Percentiles rank a stretch among this genome's conserved stretches.
phyloP scores from a whole-genome alignment of 2,329 filamentous ascomycete genomes.

The Didymella sp. region DNA sequence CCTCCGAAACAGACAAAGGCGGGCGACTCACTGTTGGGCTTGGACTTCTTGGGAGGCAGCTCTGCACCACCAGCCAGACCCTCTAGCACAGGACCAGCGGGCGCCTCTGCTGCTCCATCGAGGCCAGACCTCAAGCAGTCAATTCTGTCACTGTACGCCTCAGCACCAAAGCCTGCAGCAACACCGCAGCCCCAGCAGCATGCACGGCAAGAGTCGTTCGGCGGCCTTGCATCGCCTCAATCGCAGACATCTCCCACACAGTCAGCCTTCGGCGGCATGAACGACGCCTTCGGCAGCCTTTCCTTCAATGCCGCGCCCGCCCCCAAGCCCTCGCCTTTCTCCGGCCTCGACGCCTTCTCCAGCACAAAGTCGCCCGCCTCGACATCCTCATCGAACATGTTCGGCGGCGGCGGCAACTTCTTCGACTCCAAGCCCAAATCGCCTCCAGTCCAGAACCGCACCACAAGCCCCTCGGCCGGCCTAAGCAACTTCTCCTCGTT shows the following conservation, averaged over 20 bases:
- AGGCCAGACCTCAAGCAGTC: constrained; percentile 96
- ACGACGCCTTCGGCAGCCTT: constrained; percentile 79
- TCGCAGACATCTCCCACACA: constrained; percentile 46
- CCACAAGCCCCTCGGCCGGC: constrained; percentile 63
- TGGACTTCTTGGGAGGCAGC: constrained; percentile 83
- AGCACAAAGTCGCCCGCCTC: constrained; percentile 46
- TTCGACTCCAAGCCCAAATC: constrained; percentile 76
- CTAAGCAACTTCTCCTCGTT: constrained; percentile 71
- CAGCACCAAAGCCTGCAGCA: constrained; percentile 76
- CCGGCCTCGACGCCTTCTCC: constrained; percentile 64
- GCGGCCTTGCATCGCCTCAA: constrained; percentile 57
- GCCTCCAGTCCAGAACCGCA: constrained; percentile 53
- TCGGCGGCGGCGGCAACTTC: constrained; percentile 76
- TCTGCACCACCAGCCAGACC: constrained; percentile 75
- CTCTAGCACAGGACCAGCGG: constrained; percentile 75
- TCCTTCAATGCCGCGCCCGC: constrained; percentile 61
- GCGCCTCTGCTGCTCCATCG: constrained; percentile 66
- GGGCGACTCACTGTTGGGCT: constrained; percentile 83
- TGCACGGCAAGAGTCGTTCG: constrained; percentile 58
- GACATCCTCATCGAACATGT: constrained; percentile 57
- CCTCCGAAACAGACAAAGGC: constrained; percentile 69
- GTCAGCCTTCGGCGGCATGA: constrained; percentile 69
- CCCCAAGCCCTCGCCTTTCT: constrained; percentile 69
- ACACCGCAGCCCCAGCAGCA: constrained; percentile 59
- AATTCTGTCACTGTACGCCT: constrained; percentile 92